Conservation (phyloP, 2,329 filamentous ascomycete species). For the Apiospora kogelbergensis region DNA sequence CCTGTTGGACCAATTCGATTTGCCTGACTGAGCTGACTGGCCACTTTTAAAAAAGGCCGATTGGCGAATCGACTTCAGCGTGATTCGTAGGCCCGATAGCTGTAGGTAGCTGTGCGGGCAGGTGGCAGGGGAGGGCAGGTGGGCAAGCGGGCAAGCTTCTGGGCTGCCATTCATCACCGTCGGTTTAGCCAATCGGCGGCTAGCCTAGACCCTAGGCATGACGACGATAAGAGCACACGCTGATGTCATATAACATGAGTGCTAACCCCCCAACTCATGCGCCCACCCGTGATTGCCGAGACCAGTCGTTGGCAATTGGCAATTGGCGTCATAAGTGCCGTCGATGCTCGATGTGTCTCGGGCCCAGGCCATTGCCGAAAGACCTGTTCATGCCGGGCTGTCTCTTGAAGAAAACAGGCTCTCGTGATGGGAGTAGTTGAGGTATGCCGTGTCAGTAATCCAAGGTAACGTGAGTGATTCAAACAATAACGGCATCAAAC, state of each 20-base stretch:
- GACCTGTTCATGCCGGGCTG: background rate
- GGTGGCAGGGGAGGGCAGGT: too few relatives aligned
- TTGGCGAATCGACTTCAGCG: background rate
- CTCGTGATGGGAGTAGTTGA: background rate
- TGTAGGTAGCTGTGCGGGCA: background rate
- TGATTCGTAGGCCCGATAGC: background rate
- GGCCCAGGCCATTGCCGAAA: background rate
- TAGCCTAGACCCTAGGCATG: background rate
- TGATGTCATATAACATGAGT: background rate
- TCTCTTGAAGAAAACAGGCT: background rate
- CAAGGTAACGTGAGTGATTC: background rate
- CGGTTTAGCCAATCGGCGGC: background rate
- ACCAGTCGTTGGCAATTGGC: too few relatives aligned
- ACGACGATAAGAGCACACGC: background rate
- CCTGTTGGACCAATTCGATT: too few relatives aligned
- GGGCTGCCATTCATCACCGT: conserved; percentile 1
- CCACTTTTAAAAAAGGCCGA: conserved; percentile 1
- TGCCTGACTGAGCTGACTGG: background rate
- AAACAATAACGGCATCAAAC: background rate
- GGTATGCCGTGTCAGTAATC: background rate
- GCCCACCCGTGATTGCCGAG: background rate
- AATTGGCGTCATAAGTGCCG: background rate
- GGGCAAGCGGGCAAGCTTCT: too few relatives aligned
- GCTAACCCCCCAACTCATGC: background rate
- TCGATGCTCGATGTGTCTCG: background rate